Base-by-base conservation (phyloP, 148 eudicot species). In the Vaccinium myrtillus region DNA sequence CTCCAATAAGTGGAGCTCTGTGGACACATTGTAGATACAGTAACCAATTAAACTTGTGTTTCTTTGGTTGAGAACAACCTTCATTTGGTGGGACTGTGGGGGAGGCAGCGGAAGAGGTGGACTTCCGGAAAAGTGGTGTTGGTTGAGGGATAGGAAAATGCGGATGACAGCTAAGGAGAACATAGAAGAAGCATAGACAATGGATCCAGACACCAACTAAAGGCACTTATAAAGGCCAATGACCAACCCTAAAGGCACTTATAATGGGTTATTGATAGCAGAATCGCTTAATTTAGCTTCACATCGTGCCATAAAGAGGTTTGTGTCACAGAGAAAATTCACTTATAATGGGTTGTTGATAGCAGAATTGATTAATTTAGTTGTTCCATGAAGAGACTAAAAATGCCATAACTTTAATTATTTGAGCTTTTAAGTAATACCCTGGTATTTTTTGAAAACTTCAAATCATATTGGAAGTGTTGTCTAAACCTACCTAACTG, bases 201-300 rank as follows among this genome's bases (percentile, higher is more conserved):
- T 13, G 78, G 75, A n/a, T 82, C 75, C 83, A 69, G 78, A 53
- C 39, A 36, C 7, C 51, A 49, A 8, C 7, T 49, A 49, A 50
- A 67, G 59, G 49, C 23, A 51, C 75, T 82, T 18, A 67, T 46
- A 50, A 82, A n/a, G n/a, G n/a, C n/a, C n/a, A n/a, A n/a, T n/a
- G n/a, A n/a, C 56, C 67, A 81, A 81, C 53, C 83, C 74, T 9
- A 81, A 50, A 67, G 59, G 49, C 23, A 51, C 75, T 82, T 18
- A 67, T 46, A 50, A 82, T 50, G 19, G 73, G 84, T 70, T 39
- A 21, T 53, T 14, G 55, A 73, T 6, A 69, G 25, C 61, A 71
- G 51, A 73, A 82, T 25, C 8, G 65, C 56, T 54, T 82, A 53
- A 73, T 48, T 69, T 69, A 69, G 74, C 74, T 69, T 69, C 74